These are phyloP conservation scores for Daldinia decipiens DNA, from an alignment of 495 filamentous ascomycete genomes.

Conservation along the genomic window DNA sequence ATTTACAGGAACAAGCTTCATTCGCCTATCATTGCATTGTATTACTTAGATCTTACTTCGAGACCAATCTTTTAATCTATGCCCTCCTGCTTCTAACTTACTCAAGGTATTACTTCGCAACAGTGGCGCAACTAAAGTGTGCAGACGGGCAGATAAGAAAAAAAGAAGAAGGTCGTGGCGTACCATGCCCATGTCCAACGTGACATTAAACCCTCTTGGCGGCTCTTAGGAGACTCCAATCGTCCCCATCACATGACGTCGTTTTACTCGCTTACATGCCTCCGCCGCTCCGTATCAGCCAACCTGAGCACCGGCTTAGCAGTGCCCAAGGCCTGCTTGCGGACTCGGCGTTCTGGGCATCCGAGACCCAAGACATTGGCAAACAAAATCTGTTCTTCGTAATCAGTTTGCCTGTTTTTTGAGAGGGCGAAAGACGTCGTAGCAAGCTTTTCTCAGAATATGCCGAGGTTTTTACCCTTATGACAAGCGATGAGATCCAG, in stretches of 20 bases:
- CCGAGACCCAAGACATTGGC: slow-evolving; percentile 39
- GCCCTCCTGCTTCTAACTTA: not conserved
- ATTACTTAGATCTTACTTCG: slow-evolving; percentile 27
- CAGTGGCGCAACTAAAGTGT: slow-evolving; percentile 18
- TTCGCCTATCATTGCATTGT: slow-evolving; percentile 19
- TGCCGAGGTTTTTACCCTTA: slow-evolving; percentile 7
- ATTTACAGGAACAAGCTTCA: not conserved
- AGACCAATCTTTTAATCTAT: slow-evolving; percentile 35
- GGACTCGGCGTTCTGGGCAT: slow-evolving; percentile 42
- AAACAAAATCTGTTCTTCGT: slow-evolving; percentile 16
- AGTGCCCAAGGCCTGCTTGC: slow-evolving; percentile 20
- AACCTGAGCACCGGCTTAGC: slow-evolving; percentile 12
- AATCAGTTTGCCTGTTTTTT: not conserved
- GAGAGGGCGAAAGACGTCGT: not conserved
- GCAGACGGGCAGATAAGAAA: not conserved
- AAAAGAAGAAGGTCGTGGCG: slow-evolving; percentile 23
- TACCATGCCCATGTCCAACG: slow-evolving; percentile 28
- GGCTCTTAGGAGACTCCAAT: slow-evolving; percentile 36
- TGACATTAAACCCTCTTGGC: slow-evolving; percentile 40
- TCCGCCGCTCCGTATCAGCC: slow-evolving; percentile 21
- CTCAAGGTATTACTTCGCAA: slow-evolving; percentile 19
- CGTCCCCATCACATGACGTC: slow-evolving; percentile 41
- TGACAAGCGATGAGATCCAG: slow-evolving; percentile 11
- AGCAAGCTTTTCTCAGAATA: slow-evolving; percentile 30
- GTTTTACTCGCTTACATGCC: slow-evolving; percentile 31